Percentiles rank a stretch among this genome's conserved stretches.
Conservation (phyloP, 202 grass and related monocot species). For the Saccharum hybrid region DNA sequence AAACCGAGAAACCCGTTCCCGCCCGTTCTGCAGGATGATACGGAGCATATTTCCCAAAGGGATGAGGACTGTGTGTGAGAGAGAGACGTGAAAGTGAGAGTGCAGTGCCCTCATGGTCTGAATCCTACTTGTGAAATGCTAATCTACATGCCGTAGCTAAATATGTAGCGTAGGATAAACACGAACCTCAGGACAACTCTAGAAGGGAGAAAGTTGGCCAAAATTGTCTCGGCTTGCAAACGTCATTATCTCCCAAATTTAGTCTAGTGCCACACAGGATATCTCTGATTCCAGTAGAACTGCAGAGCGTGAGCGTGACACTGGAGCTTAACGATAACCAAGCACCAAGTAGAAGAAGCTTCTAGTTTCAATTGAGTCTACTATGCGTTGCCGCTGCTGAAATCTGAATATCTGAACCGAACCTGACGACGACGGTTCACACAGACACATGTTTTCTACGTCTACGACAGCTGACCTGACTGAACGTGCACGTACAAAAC, state of each 20-base stretch:
- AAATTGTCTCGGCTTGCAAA: background rate
- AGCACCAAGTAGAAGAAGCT: background rate
- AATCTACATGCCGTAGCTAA: background rate
- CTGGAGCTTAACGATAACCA: background rate
- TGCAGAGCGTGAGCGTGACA: background rate
- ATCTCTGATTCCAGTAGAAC: background rate
- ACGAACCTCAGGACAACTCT: background rate
- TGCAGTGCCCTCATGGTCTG: background rate
- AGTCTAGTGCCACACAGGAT: background rate
- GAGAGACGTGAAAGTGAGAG: constrained; percentile 9
- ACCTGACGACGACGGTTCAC: background rate
- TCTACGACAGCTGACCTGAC: background rate
- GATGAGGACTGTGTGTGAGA: background rate
- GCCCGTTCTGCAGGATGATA: background rate
- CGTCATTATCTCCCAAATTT: constrained; percentile 5
- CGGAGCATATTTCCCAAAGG: background rate
- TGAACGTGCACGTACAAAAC: background rate
- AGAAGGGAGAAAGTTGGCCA: constrained; percentile 7
- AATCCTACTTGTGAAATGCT: background rate
- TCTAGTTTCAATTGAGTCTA: background rate
- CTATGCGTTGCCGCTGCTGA: background rate
- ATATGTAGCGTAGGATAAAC: background rate
- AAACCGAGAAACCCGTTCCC: background rate
- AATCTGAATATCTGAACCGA: background rate
- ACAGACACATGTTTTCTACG: background rate